Evolutionary conservation across 139 green algal genomes (phyloP), one percentile per base, ranked within the genome.

Genomic region (Monoraphidium neglectum): DNA sequence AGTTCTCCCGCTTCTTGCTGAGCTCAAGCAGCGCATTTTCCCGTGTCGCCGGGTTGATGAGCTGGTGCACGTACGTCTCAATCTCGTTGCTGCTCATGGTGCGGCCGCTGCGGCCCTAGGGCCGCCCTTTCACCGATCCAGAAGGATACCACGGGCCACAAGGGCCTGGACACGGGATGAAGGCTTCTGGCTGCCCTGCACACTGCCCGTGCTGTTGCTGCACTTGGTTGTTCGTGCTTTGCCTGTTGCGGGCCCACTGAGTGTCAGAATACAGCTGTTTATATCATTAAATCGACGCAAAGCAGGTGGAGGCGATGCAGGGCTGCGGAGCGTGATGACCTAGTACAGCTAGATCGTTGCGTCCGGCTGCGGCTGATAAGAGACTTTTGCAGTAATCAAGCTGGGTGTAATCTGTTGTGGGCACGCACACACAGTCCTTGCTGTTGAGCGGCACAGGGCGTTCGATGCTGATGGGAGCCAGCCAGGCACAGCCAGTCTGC

Each of bases 21-120:
- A 99, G 88, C 74, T 99, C 96, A 64, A 99, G 80, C 43, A 99
- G 82, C 8, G 96, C 96, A 68, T 96, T 98, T 72, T 99, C 96
- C 23, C 94, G 81, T 2, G 82, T 92, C 0, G 60, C 59, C 18
- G 84, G 87, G 69, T 88, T 87, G 46, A 84, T 88, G 15, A 91
- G 83, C 66, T 91, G 86, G 51, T 87, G 83, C 23, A 91, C 83
- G 33, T 87, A 87, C 4, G 59, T 32, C 46, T 87, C 82, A 33
- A 90, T 87, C 36, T 90, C 78, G 59, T 73, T 71, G 3, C 63
- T 75, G 56, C 26, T 43, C 24, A 35, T 26, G 30, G 24, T 6
- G 57, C 64, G 24, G 69, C 49, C 18, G 23, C 68, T 40, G 49
- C 47, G 23, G 68, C 30, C 36, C 24, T 10, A 13, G 66, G 16